Base-by-base conservation (phyloP, 306 rosid genomes). In the Trifolium dubium region DNA sequence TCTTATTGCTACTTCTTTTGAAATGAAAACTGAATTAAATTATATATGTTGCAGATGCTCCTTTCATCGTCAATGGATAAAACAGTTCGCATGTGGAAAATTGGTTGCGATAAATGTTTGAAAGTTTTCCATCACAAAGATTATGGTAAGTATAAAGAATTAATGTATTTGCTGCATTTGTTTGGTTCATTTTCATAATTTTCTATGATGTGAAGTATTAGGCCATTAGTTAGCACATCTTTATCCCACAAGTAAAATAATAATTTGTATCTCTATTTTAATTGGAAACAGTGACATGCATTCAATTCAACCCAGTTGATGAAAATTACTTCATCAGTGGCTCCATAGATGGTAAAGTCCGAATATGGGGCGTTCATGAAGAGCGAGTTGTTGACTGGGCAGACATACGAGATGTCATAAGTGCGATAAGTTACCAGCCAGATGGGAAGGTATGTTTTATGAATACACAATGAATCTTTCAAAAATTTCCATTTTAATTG, bases 1-100 rank as follows among this genome's bases (percentile, higher is more conserved):
- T 55, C 35, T 19, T 3, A 28, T 72, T 76, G 65, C 19, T 60
- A 60, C 40, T 60, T 31, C 2, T 35, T 5, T 65, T 65, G 64
- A 30, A 64, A 64, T 53, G 67, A 13, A 60, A 64, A 47, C 71
- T 77, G 80, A 81, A 44, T 43, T 72, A 54, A 56, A 35, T 5
- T 80, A 54, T 44, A 53, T 44, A 80, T 80, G 71, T 35, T 83
- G 87, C 92, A 92, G 99, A 71, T 76, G 82, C 90, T 94, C 29
- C 87, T 94, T 82, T 94, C 99, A 15, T 77, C 95, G n/a, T 94
- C 99, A n/a, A 86, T 44, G 89, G 99, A 94, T 83, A 86, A 85
- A 82, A 92, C 96, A 4, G 99, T 92, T 64, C 89, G 97, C 18
- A 73, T 88, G 66, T 92, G 99, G 99, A 79, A 78, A 85, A 79